These are phyloP conservation scores for Neocatenulostroma microsporum DNA, from an alignment of 2,329 filamentous ascomycete species.

Conservation along the genomic window DNA sequence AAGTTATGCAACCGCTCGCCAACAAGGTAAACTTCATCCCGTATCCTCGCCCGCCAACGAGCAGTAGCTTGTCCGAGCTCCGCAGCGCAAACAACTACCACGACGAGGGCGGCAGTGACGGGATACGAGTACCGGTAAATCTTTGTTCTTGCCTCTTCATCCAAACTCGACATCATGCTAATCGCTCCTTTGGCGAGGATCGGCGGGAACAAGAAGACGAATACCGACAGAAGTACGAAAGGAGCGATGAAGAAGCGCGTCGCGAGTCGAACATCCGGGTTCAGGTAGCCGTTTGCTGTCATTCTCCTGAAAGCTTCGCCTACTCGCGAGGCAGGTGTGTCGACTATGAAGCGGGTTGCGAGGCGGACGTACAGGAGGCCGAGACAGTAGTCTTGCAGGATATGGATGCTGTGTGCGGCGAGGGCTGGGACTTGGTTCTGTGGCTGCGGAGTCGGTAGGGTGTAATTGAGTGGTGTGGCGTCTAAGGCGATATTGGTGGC, in stretches of 20 bases:
- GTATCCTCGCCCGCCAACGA: conserved; percentile 70
- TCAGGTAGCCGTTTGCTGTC: conserved; percentile 61
- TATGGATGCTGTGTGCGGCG: conserved; percentile 63
- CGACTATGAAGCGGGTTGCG: conserved; percentile 58
- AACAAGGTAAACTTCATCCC: conserved; percentile 93
- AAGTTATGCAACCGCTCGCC: conserved; percentile 95
- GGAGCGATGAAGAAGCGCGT: conserved; percentile 85
- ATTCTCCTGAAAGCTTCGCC: conserved; percentile 63
- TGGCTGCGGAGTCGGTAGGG: conserved; percentile 9
- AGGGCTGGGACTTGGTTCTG: conserved; percentile 13
- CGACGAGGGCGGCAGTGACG: conserved; percentile 21
- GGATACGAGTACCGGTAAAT: conserved; percentile 70
- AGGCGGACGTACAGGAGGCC: conserved; percentile 87
- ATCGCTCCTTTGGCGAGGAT: conserved; percentile 49
- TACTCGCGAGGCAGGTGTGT: conserved; percentile 61
- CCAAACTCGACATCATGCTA: conserved; percentile 2
- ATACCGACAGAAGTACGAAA: conserved; percentile 51
- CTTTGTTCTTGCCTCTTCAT: conserved; percentile 12
- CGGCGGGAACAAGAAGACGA: conserved; percentile 60
- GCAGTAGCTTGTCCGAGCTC: conserved; percentile 52
- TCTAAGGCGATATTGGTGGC: conserved; percentile 1
- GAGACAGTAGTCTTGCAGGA: conserved; percentile 90
- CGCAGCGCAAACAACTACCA: conserved; percentile 8
- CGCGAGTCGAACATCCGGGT: conserved; percentile 69
- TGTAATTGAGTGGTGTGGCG: conserved; percentile 1